phyloP scores from a whole-genome alignment of 2,329 filamentous ascomycete species.

The Mycosphaerella sp. region DNA sequence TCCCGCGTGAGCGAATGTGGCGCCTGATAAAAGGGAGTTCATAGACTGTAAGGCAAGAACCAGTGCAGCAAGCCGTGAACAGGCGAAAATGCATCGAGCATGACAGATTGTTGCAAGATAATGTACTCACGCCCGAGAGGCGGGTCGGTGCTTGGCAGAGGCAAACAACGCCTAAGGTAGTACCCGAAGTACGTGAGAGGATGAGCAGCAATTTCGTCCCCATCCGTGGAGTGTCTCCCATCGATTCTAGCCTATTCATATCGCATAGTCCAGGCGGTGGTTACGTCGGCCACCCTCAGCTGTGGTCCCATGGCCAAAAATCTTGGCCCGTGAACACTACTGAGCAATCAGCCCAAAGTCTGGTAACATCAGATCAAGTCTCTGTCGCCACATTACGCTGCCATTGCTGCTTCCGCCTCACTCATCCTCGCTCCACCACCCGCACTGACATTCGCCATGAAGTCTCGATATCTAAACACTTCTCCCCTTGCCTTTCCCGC shows the following conservation, averaged over 20 bases:
- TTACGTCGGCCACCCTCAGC: not conserved
- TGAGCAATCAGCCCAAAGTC: not conserved
- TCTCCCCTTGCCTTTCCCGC: slow-evolving; percentile 58
- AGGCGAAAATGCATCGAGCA: too few species aligned
- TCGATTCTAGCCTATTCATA: not conserved
- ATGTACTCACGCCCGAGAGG: too few species aligned
- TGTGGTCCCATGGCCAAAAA: not conserved
- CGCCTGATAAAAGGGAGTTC: too few species aligned
- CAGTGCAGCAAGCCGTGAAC: too few species aligned
- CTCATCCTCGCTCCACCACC: slow-evolving; percentile 5
- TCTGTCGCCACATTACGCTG: slow-evolving; percentile 6
- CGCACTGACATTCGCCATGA: slow-evolving; percentile 55
- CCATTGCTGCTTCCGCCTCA: slow-evolving; percentile 13
- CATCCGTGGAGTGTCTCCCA: too few species aligned
- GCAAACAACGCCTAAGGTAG: too few species aligned
- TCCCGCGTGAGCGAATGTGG: too few species aligned
- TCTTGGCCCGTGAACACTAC: not conserved
- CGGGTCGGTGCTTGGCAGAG: too few species aligned
- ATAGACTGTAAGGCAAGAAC: too few species aligned
- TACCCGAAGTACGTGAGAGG: too few species aligned
- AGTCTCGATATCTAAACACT: slow-evolving; percentile 90
- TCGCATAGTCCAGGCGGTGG: not conserved
- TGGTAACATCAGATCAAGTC: not conserved
- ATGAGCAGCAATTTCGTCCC: too few species aligned
- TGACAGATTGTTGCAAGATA: too few species aligned